These are phyloP conservation scores for Ogataea methanolica DNA, from an alignment of 805 yeast genomes.

Conservation along the genomic window DNA sequence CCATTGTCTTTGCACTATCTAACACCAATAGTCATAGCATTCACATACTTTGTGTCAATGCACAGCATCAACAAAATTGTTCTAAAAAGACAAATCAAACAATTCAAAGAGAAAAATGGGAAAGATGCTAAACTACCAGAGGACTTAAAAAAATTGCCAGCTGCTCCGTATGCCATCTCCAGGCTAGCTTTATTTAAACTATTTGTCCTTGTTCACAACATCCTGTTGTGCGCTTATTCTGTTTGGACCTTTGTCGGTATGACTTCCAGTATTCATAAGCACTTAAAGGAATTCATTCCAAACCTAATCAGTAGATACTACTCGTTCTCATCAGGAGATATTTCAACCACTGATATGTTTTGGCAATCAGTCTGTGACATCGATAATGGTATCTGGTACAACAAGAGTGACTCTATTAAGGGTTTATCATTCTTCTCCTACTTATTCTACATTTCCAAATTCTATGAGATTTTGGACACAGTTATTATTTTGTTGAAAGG, in stretches of 20 bases:
- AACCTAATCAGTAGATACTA: slow-evolving; percentile 22
- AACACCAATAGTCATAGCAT: slow-evolving; percentile 54
- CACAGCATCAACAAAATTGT: slow-evolving; percentile 48
- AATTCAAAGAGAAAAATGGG: slow-evolving; percentile 25
- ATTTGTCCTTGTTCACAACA: slow-evolving; percentile 57
- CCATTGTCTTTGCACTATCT: slow-evolving; percentile 41
- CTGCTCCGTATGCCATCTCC: slow-evolving; percentile 52
- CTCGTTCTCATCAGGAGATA: slow-evolving; percentile 3
- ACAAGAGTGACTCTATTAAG: slow-evolving; percentile 23
- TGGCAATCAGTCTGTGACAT: slow-evolving; percentile 61
- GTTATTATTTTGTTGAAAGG: slow-evolving; percentile 64
- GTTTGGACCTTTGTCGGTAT: slow-evolving; percentile 71
- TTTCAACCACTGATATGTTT: slow-evolving; percentile 36
- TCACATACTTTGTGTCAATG: slow-evolving; percentile 53
- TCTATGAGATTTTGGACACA: slow-evolving; percentile 69
- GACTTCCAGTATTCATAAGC: slow-evolving; percentile 43
- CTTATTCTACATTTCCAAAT: slow-evolving; percentile 65
- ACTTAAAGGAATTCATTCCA: slow-evolving; percentile 31
- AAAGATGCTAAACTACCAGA: slow-evolving; percentile 22
- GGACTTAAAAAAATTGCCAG: slow-evolving; percentile 35
- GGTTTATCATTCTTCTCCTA: slow-evolving; percentile 57
- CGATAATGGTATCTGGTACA: slow-evolving; percentile 53
- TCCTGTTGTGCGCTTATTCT: slow-evolving; percentile 59
- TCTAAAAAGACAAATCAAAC: slow-evolving; percentile 39
- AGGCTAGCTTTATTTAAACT: slow-evolving; percentile 41